These are phyloP conservation scores for Periconia macrospinosa DNA, from an alignment of 2,329 filamentous ascomycete species.

Conservation along the genomic window DNA sequence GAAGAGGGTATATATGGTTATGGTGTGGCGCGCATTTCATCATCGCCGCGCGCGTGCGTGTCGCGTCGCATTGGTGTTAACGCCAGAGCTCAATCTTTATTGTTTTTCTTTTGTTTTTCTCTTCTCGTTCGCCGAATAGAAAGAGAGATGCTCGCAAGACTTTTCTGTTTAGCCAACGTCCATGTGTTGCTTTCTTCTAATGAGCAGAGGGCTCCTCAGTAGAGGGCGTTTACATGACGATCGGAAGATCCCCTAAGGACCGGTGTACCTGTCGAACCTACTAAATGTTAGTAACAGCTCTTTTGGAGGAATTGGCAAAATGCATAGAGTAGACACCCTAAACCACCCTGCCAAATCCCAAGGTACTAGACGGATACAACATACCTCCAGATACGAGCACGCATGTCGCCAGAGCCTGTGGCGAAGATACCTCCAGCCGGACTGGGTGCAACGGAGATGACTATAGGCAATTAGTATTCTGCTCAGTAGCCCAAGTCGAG, in stretches of 20 bases:
- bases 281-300: slow-evolving; percentile 11
- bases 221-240: too few species aligned
- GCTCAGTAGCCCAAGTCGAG: not conserved
- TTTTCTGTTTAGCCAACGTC: too few species aligned
- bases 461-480: slow-evolving; percentile 48
- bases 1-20: too few species aligned
- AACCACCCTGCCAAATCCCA: slow-evolving; percentile 62
- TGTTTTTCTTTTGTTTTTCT: too few species aligned
- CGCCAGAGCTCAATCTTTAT: too few species aligned
- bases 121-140: too few species aligned
- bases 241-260: slow-evolving; percentile 21
- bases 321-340: not conserved
- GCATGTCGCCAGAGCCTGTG: slow-evolving; percentile 96
- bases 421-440: slow-evolving; percentile 87
- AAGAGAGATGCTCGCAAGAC: too few species aligned
- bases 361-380: slow-evolving; percentile 68
- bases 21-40: not conserved
- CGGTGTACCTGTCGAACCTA: slow-evolving; percentile 38
- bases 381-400: slow-evolving; percentile 93
- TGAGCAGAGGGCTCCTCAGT: too few species aligned
- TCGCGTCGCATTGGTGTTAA: too few species aligned
- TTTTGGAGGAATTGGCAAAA: not conserved
- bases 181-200: too few species aligned
- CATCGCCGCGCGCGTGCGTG: not conserved
- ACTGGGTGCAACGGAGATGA: slow-evolving; percentile 95